Base-by-base conservation (phyloP, 78 protist genomes). In the Pigoraptor vietnamica region DNA sequence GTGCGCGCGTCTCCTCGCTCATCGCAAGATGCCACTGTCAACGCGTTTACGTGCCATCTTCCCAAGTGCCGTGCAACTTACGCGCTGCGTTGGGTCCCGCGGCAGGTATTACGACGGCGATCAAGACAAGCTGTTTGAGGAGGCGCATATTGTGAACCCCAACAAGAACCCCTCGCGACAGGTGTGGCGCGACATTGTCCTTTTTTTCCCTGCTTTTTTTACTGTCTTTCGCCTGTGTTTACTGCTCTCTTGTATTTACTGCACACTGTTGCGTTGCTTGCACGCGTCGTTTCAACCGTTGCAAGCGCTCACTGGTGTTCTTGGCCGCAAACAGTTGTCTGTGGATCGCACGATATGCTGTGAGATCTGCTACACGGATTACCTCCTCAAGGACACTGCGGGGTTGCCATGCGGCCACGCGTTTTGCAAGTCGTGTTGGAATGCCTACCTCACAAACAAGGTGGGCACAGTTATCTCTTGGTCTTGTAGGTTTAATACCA, bases 341-440 rank as follows among this genome's bases (percentile, higher is more conserved):
- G 67, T 14, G 33, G 29, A 90, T 35, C 0, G 24, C 10, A 23
- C 2, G 14, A 23, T 35, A 0, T 90, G 67, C 38, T 95, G 97
- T 48, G 84, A 87, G 33, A 92, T 95, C 39, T 95, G 97, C 90
- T 93, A 29, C 56, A 89, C n/a, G 39, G 93, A 91, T 33, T 38
- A 39, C 79, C 84, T 38, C 23, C 24, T 25, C 38, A 29, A 86
- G 40, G 92, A 79, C 29, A 36, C 2, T 55, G 35, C 39, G 29
- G 90, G 39, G 2, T 29, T 90, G 87, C 39, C 67, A 33, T 94
- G 96, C 86, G 37, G 40, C 36, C 96, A 94, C 33, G 2, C 24
- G 48, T 90, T 91, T 37, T 94, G 92, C 92, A 10, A 21, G 9
- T 37, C 2, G 33, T 95, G 95, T 40, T 95, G 88, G 90, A 89